A percentile compares a stretch with the other conserved stretches of the same genome.
phyloP scores from a whole-genome alignment of 176 grass and related monocot genomes.

The Hordeum marinum region DNA sequence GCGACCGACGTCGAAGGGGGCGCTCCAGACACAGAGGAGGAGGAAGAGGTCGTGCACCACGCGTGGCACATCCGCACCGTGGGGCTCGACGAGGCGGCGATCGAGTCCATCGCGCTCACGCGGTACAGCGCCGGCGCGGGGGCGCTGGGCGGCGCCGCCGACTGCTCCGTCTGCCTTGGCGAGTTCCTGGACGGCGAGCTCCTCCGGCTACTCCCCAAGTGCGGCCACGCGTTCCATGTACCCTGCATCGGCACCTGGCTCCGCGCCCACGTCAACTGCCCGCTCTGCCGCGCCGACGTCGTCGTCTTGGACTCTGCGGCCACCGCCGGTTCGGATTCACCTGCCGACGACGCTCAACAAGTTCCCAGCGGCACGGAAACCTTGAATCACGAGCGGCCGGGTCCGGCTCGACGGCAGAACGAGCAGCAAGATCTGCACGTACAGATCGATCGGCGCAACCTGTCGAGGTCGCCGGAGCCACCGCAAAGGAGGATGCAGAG shows the following conservation, averaged over 20 bases:
- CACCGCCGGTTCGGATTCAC: not conserved
- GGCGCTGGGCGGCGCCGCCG: slow-evolving; percentile 38
- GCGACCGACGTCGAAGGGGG: not conserved
- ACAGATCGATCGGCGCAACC: not conserved
- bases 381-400: not conserved
- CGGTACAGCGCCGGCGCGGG: slow-evolving; percentile 33
- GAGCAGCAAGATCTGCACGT: slow-evolving; percentile 6
- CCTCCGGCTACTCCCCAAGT: slow-evolving; percentile 83
- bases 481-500: not conserved
- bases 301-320: slow-evolving; percentile 28
- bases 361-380: not conserved
- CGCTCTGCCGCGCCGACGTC: slow-evolving; percentile 69
- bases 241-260: slow-evolving; percentile 92
- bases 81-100: slow-evolving; percentile 73
- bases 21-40: not conserved
- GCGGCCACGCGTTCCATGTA: slow-evolving; percentile 83
- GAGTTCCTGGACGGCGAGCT: slow-evolving; percentile 85
- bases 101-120: slow-evolving; percentile 47
- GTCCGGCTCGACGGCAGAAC: not conserved
- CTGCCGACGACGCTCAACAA: not conserved
- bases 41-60: slow-evolving; percentile 51
- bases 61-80: slow-evolving; percentile 87
- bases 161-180: slow-evolving; percentile 78
- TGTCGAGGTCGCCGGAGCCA: not conserved
- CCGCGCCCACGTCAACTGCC: slow-evolving; percentile 72